A percentile compares a stretch with the other conserved stretches of the same genome.
These are phyloP conservation scores for Funneliformis geosporum DNA, from an alignment of 192 early-diverging fungal genomes.

Conservation along the genomic window DNA sequence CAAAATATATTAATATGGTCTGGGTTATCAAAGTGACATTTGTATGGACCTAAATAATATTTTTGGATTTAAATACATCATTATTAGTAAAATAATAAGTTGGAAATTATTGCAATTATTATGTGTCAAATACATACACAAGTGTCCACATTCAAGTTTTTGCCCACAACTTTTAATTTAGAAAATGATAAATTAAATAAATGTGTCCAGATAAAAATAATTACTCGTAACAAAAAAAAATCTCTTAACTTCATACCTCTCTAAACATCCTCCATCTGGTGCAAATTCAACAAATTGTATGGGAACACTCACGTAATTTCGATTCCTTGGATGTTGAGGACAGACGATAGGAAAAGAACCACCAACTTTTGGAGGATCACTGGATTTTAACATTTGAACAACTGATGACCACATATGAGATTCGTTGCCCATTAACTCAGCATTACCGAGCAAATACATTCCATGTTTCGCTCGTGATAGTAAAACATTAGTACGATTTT, in stretches of 20 bases:
- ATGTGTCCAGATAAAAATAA: not conserved
- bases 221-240: not conserved
- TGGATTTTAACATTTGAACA: constrained; percentile 35
- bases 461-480: constrained; percentile 62
- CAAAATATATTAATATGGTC: constrained; percentile 48
- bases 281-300: constrained; percentile 38
- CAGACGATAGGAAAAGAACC: constrained; percentile 50
- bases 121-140: constrained; percentile 36
- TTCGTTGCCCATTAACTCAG: constrained; percentile 36
- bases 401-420: constrained; percentile 46
- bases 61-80: not conserved
- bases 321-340: constrained; percentile 46
- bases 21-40: constrained; percentile 32
- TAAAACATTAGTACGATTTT: constrained; percentile 60
- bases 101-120: not conserved
- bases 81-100: not conserved
- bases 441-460: constrained; percentile 59
- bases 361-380: constrained; percentile 37
- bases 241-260: not conserved
- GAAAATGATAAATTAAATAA: not conserved
- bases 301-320: constrained; percentile 31
- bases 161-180: constrained; percentile 36
- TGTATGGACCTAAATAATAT: not conserved
- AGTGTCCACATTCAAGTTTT: constrained; percentile 54
- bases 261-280: constrained; percentile 58